Conservation (phyloP, 345 rosid species). For the Brassica rapa region DNA sequence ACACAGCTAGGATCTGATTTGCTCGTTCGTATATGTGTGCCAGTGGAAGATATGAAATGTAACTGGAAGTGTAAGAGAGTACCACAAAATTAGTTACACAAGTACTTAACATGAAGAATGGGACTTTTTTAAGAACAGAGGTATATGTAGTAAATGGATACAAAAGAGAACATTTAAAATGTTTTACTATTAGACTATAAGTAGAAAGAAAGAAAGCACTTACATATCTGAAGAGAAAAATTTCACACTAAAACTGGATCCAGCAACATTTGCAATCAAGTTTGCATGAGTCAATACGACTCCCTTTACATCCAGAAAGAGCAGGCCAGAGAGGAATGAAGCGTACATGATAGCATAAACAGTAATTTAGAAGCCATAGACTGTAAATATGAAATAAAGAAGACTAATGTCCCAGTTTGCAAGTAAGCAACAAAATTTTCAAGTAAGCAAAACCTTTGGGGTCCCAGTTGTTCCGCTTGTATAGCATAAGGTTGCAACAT, state of each 20-base stretch:
- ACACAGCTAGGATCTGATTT: constrained; percentile 59
- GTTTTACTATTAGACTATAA: neutral
- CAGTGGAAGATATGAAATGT: constrained; percentile 92
- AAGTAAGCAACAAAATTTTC: neutral
- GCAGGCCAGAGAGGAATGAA: constrained; percentile 24
- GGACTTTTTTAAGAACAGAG: neutral
- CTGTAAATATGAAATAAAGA: constrained; percentile 10
- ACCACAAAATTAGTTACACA: constrained; percentile 16
- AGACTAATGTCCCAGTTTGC: neutral
- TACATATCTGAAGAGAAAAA: constrained; percentile 84
- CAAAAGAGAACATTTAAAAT: neutral
- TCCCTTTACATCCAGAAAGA: constrained; percentile 55
- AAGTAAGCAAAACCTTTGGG: constrained; percentile 69
- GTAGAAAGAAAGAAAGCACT: constrained; percentile 42
- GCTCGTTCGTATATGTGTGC: constrained; percentile 94
- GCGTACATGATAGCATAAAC: constrained; percentile 17
- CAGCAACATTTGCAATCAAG: constrained; percentile 87
- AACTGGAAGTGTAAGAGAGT: constrained; percentile 49
- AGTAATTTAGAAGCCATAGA: constrained; percentile 31
- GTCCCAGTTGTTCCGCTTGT: constrained; percentile 99
- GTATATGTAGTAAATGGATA: neutral
- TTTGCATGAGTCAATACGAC: constrained; percentile 86
- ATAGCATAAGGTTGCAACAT: constrained; percentile 92
- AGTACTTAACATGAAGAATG: constrained; percentile 10
- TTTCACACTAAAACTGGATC: constrained; percentile 46